Evolutionary conservation across 495 filamentous ascomycete genomes (phyloP).

Genomic region (Thermochaetoides thermophila): DNA sequence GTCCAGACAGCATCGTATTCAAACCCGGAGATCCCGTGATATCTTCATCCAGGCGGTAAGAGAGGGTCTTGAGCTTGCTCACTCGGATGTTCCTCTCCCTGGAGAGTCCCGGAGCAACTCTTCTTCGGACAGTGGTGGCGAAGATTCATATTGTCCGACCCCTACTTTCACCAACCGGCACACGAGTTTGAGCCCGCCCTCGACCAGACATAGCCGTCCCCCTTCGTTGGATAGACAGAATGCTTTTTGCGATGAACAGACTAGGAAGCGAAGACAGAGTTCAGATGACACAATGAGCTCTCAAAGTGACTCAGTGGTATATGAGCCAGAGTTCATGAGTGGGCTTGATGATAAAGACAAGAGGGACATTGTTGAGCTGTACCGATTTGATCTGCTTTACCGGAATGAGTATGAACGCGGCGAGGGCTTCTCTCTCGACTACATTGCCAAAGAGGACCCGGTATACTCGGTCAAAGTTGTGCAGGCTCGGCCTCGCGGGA

Average conservation of each 20-base stretch:
- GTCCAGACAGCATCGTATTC: no score
- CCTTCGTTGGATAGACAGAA: slow-evolving; percentile 28
- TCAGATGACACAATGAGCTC: no score
- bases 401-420: slow-evolving; percentile 23
- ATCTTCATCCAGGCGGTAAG: no score
- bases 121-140: no score
- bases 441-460: slow-evolving; percentile 20
- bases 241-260: slow-evolving; percentile 24
- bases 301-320: not conserved
- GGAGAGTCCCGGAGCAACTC: no score
- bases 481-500: slow-evolving; percentile 11
- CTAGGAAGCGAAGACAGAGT: slow-evolving; percentile 3
- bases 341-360: not conserved
- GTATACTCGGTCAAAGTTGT: slow-evolving; percentile 10
- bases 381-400: slow-evolving; percentile 23
- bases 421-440: slow-evolving; percentile 20
- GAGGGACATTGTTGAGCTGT: slow-evolving; percentile 23
- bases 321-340: not conserved
- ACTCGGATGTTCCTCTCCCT: no score
- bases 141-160: no score
- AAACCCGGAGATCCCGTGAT: no score
- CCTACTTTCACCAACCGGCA: no score
- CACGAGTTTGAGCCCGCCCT: no score
- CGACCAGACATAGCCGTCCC: no score
- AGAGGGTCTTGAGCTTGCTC: no score